Base-by-base conservation (phyloP, 1,139 yeast species). In the Yamadazyma oceani region DNA sequence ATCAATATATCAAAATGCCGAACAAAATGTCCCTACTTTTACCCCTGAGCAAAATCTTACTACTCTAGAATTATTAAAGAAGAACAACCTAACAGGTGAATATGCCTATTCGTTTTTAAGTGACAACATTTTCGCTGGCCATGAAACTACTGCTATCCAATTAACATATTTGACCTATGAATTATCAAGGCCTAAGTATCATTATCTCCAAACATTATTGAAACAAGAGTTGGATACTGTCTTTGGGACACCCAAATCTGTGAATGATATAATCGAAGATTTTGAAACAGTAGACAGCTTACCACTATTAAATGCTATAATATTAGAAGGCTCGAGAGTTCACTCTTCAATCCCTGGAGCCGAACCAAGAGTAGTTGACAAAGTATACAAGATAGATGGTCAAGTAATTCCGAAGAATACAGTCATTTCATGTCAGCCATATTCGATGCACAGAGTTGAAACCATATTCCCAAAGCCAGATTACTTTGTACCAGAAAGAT, bases 291-390 rank as follows among this genome's bases (percentile, higher is more conserved):
- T 82, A 13, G 86, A 82, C 44, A 56, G 56, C 9, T 58, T 82
- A 32, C 80, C 79, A 1, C 74, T 71, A 40, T 57, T 82, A 44
- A 73, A 77, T 46, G 85, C 86, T 0, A 63, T 82, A 11, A 52
- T 82, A 5, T 66, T 71, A 40, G 90, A 83, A 51, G 73, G 75
- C 9, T 68, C 75, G 13, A 61, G 90, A 36, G 63, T 82, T 1
- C 86, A 82, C 57, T 66, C 87, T 1, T 82, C 88, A 0, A 83
- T 83, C 44, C 90, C 90, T 0, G 89, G 89, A 0, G 78, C 83
- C 28, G 88, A 82, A 53, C 89, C 89, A 2, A 58, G 90, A 30
- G 55, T 73, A 5, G 78, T 74, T 8, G 62, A 60, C 40, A 48
- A 51, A 35, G 63, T 64, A 38, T 42, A 46, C 4, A 53, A 60